Evolutionary conservation across 768 basidiomycete species (phyloP), one percentile per base, ranked within the genome.

Genomic region (Lactarius hatsudake): DNA sequence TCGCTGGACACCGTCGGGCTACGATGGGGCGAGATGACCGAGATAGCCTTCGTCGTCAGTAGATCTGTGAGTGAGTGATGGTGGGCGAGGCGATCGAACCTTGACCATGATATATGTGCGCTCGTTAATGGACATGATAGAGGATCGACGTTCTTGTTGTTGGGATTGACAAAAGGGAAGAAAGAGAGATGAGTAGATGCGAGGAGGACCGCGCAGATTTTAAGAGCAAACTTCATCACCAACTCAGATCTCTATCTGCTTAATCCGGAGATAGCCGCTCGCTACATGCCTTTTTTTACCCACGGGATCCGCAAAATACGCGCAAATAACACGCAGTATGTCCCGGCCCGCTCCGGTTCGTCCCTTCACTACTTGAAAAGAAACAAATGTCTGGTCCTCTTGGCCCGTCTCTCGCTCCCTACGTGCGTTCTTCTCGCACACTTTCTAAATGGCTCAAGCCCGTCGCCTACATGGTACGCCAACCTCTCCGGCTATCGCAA

Each of bases 81-180:
- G 42, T 13, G 12, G 26, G 42, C 30, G 15, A 42, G 18, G 55
- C 9, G n/a, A 23, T 73, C 74, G 57, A 63, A 89, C 93, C 94
- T 98, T 99, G 89, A 98, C 86, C 96, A 98, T 98, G 84, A 98
- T 98, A 83, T 96, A 98, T 79, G 96, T 96, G 79, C 93, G 94
- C 78, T 98, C 95, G 62, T 71, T 74, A 76, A 79, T 79, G 40
- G 92, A 88, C 90, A 90, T 91, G 77, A 72, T 78, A 60, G 72
- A 70, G 72, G 59, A 53, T 45, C 36, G 67, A 40, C 63, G 63
- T 30, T 70, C 71, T 61, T 67, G 72, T 61, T 66, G 63, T 54
- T 26, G 26, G 23, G 64, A 59, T n/a, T 63, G 62, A 34, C 71
- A 72, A 76, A 73, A 72, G 72, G 69, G 75, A 73, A 72, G 71